Evolutionary conservation across 306 rosid species (phyloP).

Genomic region (Malus asiatica): DNA sequence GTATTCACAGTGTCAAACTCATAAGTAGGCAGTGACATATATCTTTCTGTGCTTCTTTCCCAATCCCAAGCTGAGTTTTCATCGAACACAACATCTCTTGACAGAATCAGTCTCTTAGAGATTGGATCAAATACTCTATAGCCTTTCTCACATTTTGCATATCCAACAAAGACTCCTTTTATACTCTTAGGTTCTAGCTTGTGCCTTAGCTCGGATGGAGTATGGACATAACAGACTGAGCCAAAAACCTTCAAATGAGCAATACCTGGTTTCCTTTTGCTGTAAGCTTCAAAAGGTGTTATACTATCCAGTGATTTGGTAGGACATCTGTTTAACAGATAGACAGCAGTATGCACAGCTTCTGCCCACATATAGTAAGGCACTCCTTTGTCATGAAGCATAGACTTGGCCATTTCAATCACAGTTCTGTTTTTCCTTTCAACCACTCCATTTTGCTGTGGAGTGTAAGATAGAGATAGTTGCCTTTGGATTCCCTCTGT

Average conservation of each 20-base stretch:
- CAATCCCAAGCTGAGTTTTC: too few relatives aligned
- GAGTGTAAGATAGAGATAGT: background rate
- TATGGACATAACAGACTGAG: background rate
- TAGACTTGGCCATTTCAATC: background rate
- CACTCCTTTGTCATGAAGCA: background rate
- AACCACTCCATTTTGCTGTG: background rate
- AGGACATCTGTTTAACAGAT: background rate
- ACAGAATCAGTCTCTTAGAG: too few relatives aligned
- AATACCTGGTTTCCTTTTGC: background rate
- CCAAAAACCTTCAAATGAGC: background rate
- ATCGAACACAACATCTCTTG: too few relatives aligned
- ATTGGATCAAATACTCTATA: too few relatives aligned
- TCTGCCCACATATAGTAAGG: background rate
- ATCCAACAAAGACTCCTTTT: background rate
- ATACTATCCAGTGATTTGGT: background rate
- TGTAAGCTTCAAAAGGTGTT: background rate
- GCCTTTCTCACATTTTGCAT: too few relatives aligned
- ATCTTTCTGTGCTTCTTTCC: too few relatives aligned
- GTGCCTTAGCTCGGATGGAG: background rate
- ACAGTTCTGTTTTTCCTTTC: background rate
- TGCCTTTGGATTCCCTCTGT: background rate
- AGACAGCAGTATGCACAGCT: background rate
- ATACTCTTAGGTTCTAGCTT: background rate
- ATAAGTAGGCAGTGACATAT: too few relatives aligned
- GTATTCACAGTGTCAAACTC: too few relatives aligned